A percentile compares a stretch with the other conserved stretches of the same genome.
These are phyloP conservation scores for Chimonanthus salicifolius DNA, from an alignment of 164 flowering plant species.

Conservation along the genomic window DNA sequence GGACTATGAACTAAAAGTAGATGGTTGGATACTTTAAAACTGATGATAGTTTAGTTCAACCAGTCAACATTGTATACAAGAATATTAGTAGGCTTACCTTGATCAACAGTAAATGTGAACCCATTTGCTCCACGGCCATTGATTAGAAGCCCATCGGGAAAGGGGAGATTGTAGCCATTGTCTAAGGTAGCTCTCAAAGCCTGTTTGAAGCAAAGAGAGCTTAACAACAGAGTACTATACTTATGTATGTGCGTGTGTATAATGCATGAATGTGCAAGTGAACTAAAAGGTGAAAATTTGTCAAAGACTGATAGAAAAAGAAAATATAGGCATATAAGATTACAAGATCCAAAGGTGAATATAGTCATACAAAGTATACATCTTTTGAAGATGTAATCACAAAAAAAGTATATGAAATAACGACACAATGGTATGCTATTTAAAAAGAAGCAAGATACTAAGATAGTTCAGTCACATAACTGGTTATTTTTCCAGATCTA, in stretches of 20 bases:
- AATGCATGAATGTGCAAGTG: neutral
- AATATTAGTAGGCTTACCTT: slow-evolving; percentile 35
- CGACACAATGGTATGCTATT: no score
- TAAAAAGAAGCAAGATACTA: no score
- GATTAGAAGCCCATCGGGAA: slow-evolving; percentile 88
- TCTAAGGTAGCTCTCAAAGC: slow-evolving; percentile 49
- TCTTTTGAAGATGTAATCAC: no score
- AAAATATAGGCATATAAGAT: no score
- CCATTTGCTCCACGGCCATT: slow-evolving; percentile 94
- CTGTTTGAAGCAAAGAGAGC: slow-evolving; percentile 23
- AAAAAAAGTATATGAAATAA: no score
- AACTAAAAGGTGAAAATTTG: neutral
- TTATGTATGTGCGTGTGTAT: neutral
- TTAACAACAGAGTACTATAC: neutral
- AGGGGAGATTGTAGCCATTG: slow-evolving; percentile 62
- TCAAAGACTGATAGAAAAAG: no score
- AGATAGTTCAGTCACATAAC: no score
- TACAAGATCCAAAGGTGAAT: no score
- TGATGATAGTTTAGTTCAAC: neutral
- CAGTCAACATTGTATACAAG: neutral
- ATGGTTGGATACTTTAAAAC: no score
- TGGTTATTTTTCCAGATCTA: no score
- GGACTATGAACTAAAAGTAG: no score
- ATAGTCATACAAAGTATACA: no score
- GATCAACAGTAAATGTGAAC: slow-evolving; percentile 74